A percentile compares a stretch with the other conserved stretches of the same genome.
phyloP scores from a whole-genome alignment of 371 early-diverging fungal genomes.

The Saksenaea vasiformis region DNA sequence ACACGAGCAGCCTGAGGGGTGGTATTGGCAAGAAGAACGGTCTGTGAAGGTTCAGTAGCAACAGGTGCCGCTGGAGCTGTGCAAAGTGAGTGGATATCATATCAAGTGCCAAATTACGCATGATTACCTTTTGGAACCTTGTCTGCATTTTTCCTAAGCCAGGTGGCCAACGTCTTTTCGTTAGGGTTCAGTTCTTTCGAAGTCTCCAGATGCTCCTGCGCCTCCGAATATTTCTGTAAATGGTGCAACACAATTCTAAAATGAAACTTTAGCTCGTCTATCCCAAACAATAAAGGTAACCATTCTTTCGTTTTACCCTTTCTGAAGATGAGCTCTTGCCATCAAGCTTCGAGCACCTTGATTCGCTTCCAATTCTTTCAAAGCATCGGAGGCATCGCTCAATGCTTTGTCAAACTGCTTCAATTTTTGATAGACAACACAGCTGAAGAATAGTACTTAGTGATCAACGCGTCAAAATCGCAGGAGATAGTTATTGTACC shows the following conservation, averaged over 20 bases:
- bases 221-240: slow-evolving; percentile 50
- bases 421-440: slow-evolving; percentile 64
- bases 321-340: slow-evolving; percentile 65
- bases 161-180: slow-evolving; percentile 56
- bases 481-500: slow-evolving; percentile 35
- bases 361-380: slow-evolving; percentile 46
- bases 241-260: slow-evolving; percentile 58
- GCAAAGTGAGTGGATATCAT: too few species aligned
- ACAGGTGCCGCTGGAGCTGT: not conserved
- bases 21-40: not conserved
- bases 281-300: not conserved
- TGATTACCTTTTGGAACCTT: slow-evolving; percentile 29
- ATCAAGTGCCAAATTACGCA: not conserved
- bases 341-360: slow-evolving; percentile 58
- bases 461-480: not conserved
- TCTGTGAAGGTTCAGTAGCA: slow-evolving; percentile 1
- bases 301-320: slow-evolving; percentile 48
- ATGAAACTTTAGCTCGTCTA: not conserved
- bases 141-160: slow-evolving; percentile 57
- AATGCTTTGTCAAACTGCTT: slow-evolving; percentile 58
- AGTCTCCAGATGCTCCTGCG: slow-evolving; percentile 53
- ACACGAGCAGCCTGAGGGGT: slow-evolving; percentile 19
- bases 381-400: slow-evolving; percentile 64
- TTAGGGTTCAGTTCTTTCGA: slow-evolving; percentile 54
- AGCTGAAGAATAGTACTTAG: slow-evolving; percentile 35